These are phyloP conservation scores for Talaromyces ruber DNA, from an alignment of 495 filamentous ascomycete species.

Conservation along the genomic window DNA sequence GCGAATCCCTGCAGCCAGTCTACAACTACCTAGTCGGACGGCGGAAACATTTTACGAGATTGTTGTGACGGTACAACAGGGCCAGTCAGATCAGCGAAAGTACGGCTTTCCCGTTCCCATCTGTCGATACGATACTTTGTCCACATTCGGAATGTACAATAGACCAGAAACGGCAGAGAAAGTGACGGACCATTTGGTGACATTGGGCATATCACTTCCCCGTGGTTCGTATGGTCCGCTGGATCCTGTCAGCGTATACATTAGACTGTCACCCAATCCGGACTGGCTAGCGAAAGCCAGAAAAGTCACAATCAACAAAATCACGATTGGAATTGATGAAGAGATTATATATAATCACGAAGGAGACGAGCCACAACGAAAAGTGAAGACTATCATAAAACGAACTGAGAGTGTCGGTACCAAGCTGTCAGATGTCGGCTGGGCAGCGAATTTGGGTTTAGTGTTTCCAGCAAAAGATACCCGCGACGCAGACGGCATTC, in stretches of 20 bases:
- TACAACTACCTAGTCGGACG: slow-evolving; percentile 83
- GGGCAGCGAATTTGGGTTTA: slow-evolving; percentile 81
- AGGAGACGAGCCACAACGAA: slow-evolving; percentile 91
- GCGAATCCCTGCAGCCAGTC: slow-evolving; percentile 83
- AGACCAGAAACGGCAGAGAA: slow-evolving; percentile 79
- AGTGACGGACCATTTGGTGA: slow-evolving; percentile 84
- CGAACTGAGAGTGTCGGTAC: slow-evolving; percentile 72
- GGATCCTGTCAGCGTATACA: slow-evolving; percentile 91
- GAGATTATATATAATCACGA: slow-evolving; percentile 97
- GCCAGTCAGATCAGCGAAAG: slow-evolving; percentile 74
- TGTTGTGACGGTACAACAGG: slow-evolving; percentile 91
- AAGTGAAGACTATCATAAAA: slow-evolving; percentile 76
- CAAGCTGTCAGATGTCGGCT: slow-evolving; percentile 80
- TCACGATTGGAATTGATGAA: slow-evolving; percentile 91
- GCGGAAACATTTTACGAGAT: slow-evolving; percentile 97
- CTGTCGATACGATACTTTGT: slow-evolving; percentile 87
- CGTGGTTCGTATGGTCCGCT: slow-evolving; percentile 95
- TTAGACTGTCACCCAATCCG: slow-evolving; percentile 84
- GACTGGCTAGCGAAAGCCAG: slow-evolving; percentile 85
- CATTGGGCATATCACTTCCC: slow-evolving; percentile 80
- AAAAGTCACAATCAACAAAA: slow-evolving; percentile 88
- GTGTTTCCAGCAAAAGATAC: slow-evolving; percentile 88
- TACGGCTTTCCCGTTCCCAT: slow-evolving; percentile 88
- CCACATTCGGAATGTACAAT: slow-evolving; percentile 99
- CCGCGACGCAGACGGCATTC: slow-evolving; percentile 78